Evolutionary conservation across 495 filamentous ascomycete genomes (phyloP).

Genomic region (Cercophora newfieldiana): DNA sequence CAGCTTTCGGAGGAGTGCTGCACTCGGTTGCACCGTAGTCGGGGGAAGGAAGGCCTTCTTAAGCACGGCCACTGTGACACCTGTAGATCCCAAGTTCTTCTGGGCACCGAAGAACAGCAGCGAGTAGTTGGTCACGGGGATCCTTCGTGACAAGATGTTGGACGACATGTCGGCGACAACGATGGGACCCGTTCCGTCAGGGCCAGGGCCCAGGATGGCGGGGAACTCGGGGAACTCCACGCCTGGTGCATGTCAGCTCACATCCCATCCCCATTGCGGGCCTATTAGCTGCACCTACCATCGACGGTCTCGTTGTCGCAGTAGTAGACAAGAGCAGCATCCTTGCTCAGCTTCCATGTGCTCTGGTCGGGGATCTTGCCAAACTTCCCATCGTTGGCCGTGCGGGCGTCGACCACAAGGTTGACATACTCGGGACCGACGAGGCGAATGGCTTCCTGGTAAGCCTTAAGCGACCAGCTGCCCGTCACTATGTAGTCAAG

Average conservation of each 20-base stretch:
- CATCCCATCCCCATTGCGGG: neutral
- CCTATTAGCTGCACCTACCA: slow-evolving; percentile 31
- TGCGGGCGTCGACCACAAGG: slow-evolving; percentile 69
- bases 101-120: slow-evolving; percentile 81
- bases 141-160: slow-evolving; percentile 63
- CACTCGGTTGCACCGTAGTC: slow-evolving; percentile 52
- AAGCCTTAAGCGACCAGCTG: slow-evolving; percentile 91
- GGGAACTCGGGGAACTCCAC: slow-evolving; percentile 90
- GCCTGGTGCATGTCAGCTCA: slow-evolving; percentile 34
- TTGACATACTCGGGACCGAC: slow-evolving; percentile 79
- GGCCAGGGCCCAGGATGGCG: slow-evolving; percentile 54
- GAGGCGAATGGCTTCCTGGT: slow-evolving; percentile 75
- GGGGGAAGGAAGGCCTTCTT: slow-evolving; percentile 75
- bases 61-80: slow-evolving; percentile 80
- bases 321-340: slow-evolving; percentile 80
- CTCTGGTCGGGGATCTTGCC: slow-evolving; percentile 75
- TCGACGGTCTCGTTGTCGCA: slow-evolving; percentile 96
- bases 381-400: slow-evolving; percentile 79
- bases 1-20: slow-evolving; percentile 70
- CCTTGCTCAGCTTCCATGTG: slow-evolving; percentile 72
- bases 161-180: slow-evolving; percentile 87
- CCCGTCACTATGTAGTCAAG: slow-evolving; percentile 92
- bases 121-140: slow-evolving; percentile 73
- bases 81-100: slow-evolving; percentile 86
- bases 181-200: slow-evolving; percentile 59